These are phyloP conservation scores for Mycena crocata DNA, from an alignment of 768 basidiomycete genomes.

Conservation along the genomic window DNA sequence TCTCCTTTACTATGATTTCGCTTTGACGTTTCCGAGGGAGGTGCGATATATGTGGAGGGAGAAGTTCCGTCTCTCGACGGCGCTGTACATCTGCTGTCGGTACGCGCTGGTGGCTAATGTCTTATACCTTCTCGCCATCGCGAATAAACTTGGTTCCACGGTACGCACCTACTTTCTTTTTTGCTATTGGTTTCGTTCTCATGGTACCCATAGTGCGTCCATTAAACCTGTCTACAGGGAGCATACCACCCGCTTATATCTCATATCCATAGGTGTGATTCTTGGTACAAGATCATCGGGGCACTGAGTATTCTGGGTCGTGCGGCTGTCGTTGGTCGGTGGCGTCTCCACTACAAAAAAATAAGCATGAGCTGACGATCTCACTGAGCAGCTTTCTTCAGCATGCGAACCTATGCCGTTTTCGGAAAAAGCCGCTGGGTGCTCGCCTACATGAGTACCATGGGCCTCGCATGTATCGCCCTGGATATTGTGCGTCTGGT, in stretches of 20 bases:
- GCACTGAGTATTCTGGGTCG: slow-evolving; percentile 21
- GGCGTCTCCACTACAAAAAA: too few species aligned
- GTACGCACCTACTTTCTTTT: slow-evolving; percentile 11
- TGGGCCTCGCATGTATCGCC: slow-evolving; percentile 37
- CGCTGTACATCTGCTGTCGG: slow-evolving; percentile 47
- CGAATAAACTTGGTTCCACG: slow-evolving; percentile 34
- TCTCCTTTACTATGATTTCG: slow-evolving; percentile 48
- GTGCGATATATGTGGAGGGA: slow-evolving; percentile 47
- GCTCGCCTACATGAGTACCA: slow-evolving; percentile 36
- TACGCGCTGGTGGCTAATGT: slow-evolving; percentile 49
- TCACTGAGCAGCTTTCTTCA: slow-evolving; percentile 20
- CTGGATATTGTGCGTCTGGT: slow-evolving; percentile 40
- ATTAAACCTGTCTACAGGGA: not conserved
- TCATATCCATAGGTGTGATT: slow-evolving; percentile 7
- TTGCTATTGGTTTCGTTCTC: not conserved
- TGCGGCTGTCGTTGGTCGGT: slow-evolving; percentile 18
- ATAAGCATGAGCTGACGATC: not conserved
- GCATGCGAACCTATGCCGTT: slow-evolving; percentile 40
- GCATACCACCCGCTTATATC: not conserved
- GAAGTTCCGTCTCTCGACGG: slow-evolving; percentile 41
- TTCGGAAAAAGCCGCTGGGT: slow-evolving; percentile 36
- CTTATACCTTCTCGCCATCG: slow-evolving; percentile 45
- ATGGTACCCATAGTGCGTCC: not conserved
- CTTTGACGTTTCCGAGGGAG: slow-evolving; percentile 45
- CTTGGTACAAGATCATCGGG: slow-evolving; percentile 23